Base-by-base conservation (phyloP, 768 basidiomycete species). In the Melanogaster broomeanus region DNA sequence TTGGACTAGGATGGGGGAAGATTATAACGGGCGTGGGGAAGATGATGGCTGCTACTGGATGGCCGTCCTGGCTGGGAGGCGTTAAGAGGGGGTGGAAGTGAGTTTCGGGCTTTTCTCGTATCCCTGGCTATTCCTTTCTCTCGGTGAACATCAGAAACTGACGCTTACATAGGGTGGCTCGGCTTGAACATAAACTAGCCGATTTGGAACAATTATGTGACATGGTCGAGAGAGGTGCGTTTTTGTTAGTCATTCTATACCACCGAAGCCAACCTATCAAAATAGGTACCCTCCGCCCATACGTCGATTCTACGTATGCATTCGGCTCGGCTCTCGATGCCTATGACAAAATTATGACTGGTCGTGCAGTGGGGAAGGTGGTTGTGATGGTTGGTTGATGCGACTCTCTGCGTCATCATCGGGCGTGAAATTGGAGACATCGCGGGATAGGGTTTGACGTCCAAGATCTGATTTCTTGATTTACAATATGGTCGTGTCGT, bases 351-450 rank as follows among this genome's bases (percentile, higher is more conserved):
- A 61, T 86, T 8, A 71, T 83, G 76, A 76, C 79, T 1, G 66
- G 72, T 5, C 72, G 79, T 18, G 81, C 84, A 1, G 78, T 73
- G 4, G 89, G 89, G 0, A 89, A 89, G 62, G 76, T 90, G 3
- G 74, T 88, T 3, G 76, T 90, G 21, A 80, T 75, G 53, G 66
- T 85, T 6, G 69, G 74, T 18, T 65, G 51, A 60, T 10, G 44
- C 3, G 25, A n/a, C 16, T 37, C 3, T 37, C 11, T 37, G 8
- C 6, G 2, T 37, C 35, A 11, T 30, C 30, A 30, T 30, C 8
- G 30, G 10, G 27, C 27, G 27, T 10, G n/a, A n/a, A n/a, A n/a
- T n/a, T n/a, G n/a, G n/a, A n/a, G n/a, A n/a, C n/a, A n/a, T n/a
- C n/a, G n/a, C n/a, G n/a, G n/a, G n/a, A n/a, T n/a, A n/a, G n/a